Base-by-base conservation (phyloP, 345 rosid genomes). In the Adansonia digitata region DNA sequence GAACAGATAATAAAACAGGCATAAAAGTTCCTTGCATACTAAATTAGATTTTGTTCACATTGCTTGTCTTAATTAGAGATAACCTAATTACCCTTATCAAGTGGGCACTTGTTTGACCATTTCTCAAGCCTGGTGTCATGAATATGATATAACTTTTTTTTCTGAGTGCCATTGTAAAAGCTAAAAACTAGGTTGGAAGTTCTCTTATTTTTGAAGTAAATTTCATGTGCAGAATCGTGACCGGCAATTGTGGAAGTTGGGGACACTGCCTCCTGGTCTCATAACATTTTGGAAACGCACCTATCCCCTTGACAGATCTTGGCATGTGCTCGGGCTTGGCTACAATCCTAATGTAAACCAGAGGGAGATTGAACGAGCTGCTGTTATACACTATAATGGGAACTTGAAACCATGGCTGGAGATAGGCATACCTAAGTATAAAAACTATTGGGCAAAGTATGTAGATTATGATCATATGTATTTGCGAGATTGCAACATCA, bases 401-500 rank as follows among this genome's bases (percentile, higher is more conserved):
- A 92, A 92, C 88, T 81, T 92, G 83, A 92, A 92, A 74, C 94
- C 97, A 35, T 92, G 94, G 97, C 89, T 92, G 72, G 97, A 92
- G 82, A 90, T 92, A 61, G 91, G 89, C 78, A 77, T 92, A 53
- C 81, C 91, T 10, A 90, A 84, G 82, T 90, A 83, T 77, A 75
- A 86, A 48, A 84, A 70, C 70, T 55, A 80, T 75, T 66, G 71
- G 71, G 52, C 71, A 43, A 66, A 42, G 52, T 24, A 66, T 43
- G 17, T 66, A 66, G 35, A 66, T 43, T 42, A 22, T 42, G 71
- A 66, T 43, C 9, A 6, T 42, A 43, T 42, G 52, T 66, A 66
- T 42, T 66, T 66, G 71, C 35, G 52, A 66, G 71, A 66, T 27
- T 66, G 71, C 71, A 66, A 66, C 52, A 66, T 66, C 51, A 66